Percentiles rank a stretch among this genome's conserved stretches.
Evolutionary conservation across 805 yeast genomes (phyloP).

Genomic region (Myxozyma vanderwaltii): DNA sequence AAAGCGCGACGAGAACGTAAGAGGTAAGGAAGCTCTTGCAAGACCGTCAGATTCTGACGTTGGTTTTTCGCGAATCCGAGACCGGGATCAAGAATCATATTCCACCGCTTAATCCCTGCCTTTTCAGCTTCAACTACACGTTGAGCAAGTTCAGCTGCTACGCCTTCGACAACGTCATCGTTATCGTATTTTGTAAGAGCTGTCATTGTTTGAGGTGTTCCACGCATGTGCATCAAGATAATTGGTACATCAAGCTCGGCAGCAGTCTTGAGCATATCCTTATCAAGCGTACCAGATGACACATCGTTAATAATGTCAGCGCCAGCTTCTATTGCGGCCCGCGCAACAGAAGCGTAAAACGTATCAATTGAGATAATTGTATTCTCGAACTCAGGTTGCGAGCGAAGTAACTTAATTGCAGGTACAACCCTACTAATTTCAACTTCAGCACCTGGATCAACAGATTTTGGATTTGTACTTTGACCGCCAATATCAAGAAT

Average conservation of each 20-base stretch:
- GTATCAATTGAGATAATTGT: conserved; percentile 84
- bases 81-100: conserved; percentile 90
- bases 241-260: conserved; percentile 69
- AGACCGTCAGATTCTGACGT: conserved; percentile 67
- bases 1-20: conserved; percentile 30
- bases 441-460: conserved; percentile 59
- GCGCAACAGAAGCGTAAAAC: conserved; percentile 75
- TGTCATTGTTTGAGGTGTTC: conserved; percentile 75
- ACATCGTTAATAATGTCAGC: conserved; percentile 93
- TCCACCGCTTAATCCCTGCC: conserved; percentile 82
- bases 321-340: conserved; percentile 66
- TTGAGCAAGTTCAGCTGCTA: conserved; percentile 64
- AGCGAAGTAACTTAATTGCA: conserved; percentile 62
- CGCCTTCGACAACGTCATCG: conserved; percentile 52
- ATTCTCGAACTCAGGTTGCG: conserved; percentile 42
- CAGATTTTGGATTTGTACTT: conserved; percentile 85
- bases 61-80: conserved; percentile 89
- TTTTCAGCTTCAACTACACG: conserved; percentile 59
- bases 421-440: conserved; percentile 75
- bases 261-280: conserved; percentile 65
- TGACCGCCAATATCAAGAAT: conserved; percentile 94
- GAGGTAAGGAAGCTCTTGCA: conserved; percentile 47
- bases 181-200: conserved; percentile 54
- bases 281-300: conserved; percentile 75
- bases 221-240: conserved; percentile 81